phyloP scores from a whole-genome alignment of 2,329 filamentous ascomycete genomes.

The Aspergillus pseudoterreus region DNA sequence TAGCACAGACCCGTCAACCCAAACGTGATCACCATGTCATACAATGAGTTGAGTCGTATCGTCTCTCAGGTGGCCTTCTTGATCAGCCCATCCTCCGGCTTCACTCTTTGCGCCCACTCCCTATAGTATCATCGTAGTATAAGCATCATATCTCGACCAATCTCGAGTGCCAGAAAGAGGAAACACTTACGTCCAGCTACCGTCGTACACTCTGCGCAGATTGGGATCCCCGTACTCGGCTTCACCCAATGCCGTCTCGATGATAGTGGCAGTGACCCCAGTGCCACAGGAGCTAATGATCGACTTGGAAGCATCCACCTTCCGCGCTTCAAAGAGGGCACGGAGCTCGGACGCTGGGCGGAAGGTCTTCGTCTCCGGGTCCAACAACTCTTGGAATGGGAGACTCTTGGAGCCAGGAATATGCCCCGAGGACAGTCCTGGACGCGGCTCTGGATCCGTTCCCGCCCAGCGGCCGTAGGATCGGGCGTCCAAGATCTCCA shows the following conservation, averaged over 20 bases:
- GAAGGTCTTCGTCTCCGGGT: slow-evolving; percentile 77
- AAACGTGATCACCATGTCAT: slow-evolving; percentile 10
- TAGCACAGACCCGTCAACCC: background rate
- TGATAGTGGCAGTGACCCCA: slow-evolving; percentile 85
- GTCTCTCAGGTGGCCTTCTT: slow-evolving; percentile 28
- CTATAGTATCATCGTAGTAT: slow-evolving; percentile 20
- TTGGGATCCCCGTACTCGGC: slow-evolving; percentile 68
- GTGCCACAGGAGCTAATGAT: slow-evolving; percentile 89
- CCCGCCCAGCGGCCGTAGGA: slow-evolving; percentile 77
- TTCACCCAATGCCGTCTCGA: slow-evolving; percentile 80
- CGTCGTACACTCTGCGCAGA: slow-evolving; percentile 80
- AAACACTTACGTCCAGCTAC: slow-evolving; percentile 86
- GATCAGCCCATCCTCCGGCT: slow-evolving; percentile 45
- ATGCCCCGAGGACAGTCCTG: slow-evolving; percentile 83
- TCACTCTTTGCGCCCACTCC: slow-evolving; percentile 51
- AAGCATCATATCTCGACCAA: background rate
- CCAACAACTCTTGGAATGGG: slow-evolving; percentile 74
- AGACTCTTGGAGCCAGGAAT: slow-evolving; percentile 84
- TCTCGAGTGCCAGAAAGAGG: background rate
- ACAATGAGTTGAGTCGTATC: slow-evolving; percentile 1
- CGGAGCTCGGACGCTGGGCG: slow-evolving; percentile 68
- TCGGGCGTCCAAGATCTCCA: slow-evolving; percentile 87
- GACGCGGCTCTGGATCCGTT: slow-evolving; percentile 77
- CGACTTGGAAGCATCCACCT: slow-evolving; percentile 72
- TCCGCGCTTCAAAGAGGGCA: slow-evolving; percentile 73